Evolutionary conservation across 441 rosid genomes (phyloP).

Genomic region (Croton setiger): DNA sequence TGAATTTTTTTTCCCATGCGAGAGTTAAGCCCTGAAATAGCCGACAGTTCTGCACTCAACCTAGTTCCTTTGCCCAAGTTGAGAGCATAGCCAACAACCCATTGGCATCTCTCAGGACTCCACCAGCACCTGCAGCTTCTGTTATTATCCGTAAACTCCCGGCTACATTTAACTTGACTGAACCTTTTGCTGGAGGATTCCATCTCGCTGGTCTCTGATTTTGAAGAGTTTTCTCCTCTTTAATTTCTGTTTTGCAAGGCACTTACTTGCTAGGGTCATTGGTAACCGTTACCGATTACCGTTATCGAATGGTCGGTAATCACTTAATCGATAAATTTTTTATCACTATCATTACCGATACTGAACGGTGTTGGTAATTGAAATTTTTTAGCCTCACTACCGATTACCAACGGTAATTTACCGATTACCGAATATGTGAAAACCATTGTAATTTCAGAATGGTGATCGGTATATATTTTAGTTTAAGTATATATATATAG

Average conservation of each 20-base stretch:
- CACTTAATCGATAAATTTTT: no score
- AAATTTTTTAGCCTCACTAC: no score
- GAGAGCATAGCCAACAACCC: conserved; percentile 42
- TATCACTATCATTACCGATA: no score
- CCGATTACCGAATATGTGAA: no score
- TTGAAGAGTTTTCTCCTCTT: neutral
- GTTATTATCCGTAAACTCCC: conserved; percentile 21
- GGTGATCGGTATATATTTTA: no score
- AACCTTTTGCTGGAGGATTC: conserved; percentile 27
- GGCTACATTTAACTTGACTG: conserved; percentile 42
- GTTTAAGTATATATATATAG: no score
- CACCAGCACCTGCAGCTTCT: conserved; percentile 33
- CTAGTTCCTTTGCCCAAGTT: conserved; percentile 20
- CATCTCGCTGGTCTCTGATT: conserved; percentile 4
- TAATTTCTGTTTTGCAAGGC: neutral
- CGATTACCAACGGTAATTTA: no score
- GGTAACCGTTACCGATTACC: no score
- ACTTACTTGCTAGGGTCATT: no score
- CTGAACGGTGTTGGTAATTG: no score
- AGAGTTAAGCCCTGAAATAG: conserved; percentile 43
- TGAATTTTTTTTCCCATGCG: conserved; percentile 42
- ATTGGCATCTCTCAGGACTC: conserved; percentile 44
- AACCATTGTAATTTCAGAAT: no score
- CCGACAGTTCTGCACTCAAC: conserved; percentile 41
- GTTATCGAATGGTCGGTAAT: no score